Conservation (phyloP, 2,329 filamentous ascomycete genomes). For the Fusarium sterilihyphosum region DNA sequence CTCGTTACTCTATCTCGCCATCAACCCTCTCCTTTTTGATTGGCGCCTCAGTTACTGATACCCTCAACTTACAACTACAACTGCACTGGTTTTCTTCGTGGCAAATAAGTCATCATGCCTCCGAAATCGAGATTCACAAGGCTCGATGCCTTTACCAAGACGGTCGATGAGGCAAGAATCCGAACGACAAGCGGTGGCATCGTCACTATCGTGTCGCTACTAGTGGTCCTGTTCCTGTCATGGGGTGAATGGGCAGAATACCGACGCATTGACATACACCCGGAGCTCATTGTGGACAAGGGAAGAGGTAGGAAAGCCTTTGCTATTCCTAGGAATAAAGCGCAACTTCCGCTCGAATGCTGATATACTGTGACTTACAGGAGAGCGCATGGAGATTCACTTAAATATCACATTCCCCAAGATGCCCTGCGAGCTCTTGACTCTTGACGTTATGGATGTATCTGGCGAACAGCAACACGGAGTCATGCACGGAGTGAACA, state of each 20-base stretch:
- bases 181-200: constrained; percentile 95
- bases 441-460: constrained; percentile 98
- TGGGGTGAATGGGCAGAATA: constrained; percentile 98
- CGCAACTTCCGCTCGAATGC: constrained; percentile 15
- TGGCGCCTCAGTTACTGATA: constrained; percentile 17
- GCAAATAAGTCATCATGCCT: constrained; percentile 68
- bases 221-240: constrained; percentile 87
- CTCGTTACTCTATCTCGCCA: constrained; percentile 2
- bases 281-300: constrained; percentile 96
- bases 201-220: constrained; percentile 88
- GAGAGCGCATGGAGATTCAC: constrained; percentile 99
- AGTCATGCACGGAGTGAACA: constrained; percentile 90
- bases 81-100: constrained; percentile 7
- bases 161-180: constrained; percentile 96
- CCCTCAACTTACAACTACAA: constrained; percentile 17
- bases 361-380: constrained; percentile 54
- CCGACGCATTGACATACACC: constrained; percentile 83
- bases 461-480: constrained; percentile 96
- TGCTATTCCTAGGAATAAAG: neutral
- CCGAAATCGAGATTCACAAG: constrained; percentile 93
- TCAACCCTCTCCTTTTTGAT: constrained; percentile 32
- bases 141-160: constrained; percentile 99
- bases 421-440: constrained; percentile 93
- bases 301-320: constrained; percentile 73
- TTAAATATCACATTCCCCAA: constrained; percentile 96